phyloP scores from a whole-genome alignment of 2,329 filamentous ascomycete genomes.

The Remersonia thermophila region DNA sequence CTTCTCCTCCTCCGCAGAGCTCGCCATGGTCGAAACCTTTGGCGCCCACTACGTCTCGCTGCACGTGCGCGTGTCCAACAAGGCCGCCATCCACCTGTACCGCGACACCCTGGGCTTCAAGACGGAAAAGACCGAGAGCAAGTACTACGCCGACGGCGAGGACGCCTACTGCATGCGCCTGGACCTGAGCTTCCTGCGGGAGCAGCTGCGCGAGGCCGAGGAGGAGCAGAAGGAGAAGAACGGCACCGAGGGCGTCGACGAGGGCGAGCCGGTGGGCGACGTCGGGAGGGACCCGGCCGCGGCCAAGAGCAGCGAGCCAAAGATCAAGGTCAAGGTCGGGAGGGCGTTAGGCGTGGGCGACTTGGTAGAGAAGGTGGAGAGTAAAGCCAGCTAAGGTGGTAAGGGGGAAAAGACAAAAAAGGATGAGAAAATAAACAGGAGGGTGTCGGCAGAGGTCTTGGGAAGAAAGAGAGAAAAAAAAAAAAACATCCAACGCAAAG shows the following conservation, averaged over 20 bases:
- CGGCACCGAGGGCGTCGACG: slow-evolving; percentile 34
- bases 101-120: slow-evolving; percentile 82
- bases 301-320: slow-evolving; percentile 32
- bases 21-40: slow-evolving; percentile 94
- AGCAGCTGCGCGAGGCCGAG: slow-evolving; percentile 30
- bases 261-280: slow-evolving; percentile 60
- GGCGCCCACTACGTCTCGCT: slow-evolving; percentile 85
- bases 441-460: too few relatives aligned
- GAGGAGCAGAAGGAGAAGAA: slow-evolving; percentile 26
- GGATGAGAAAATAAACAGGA: not conserved
- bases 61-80: slow-evolving; percentile 90
- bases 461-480: not conserved
- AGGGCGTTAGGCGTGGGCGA: slow-evolving; percentile 66
- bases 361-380: slow-evolving; percentile 60
- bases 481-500: too few relatives aligned
- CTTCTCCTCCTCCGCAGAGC: slow-evolving; percentile 46
- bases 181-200: slow-evolving; percentile 54
- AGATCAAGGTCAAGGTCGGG: slow-evolving; percentile 78
- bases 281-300: slow-evolving; percentile 37
- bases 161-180: slow-evolving; percentile 92
- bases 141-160: slow-evolving; percentile 96
- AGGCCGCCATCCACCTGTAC: slow-evolving; percentile 83
- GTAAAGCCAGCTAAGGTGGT: slow-evolving; percentile 24
- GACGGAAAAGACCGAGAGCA: slow-evolving; percentile 72
- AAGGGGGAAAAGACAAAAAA: not conserved